Conservation (phyloP, 2,329 filamentous ascomycete species). For the Hypoxylon sp. region DNA sequence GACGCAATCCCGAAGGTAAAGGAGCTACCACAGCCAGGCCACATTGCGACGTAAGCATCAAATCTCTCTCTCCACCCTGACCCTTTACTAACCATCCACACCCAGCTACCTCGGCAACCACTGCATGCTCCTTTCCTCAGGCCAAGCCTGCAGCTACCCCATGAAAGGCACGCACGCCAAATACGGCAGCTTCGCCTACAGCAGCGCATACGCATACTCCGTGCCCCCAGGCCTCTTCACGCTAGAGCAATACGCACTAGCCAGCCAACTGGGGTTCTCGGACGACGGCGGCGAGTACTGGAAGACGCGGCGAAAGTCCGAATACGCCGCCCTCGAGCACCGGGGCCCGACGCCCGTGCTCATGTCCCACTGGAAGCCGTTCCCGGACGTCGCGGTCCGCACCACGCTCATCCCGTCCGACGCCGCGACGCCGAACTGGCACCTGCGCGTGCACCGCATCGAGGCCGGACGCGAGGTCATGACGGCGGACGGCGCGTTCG, state of each 20-base stretch:
- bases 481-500: constrained; percentile 82
- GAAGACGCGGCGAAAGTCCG: constrained; percentile 80
- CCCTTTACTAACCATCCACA: constrained; percentile 17
- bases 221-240: constrained; percentile 83
- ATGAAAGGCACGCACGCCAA: constrained; percentile 87
- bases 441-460: constrained; percentile 75
- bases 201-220: constrained; percentile 81
- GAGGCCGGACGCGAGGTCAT: constrained; percentile 72
- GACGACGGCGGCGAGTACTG: constrained; percentile 84
- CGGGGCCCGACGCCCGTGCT: constrained; percentile 71
- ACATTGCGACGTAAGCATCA: constrained; percentile 71
- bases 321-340: constrained; percentile 73
- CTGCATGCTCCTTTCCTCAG: constrained; percentile 80
- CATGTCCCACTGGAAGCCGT: constrained; percentile 79
- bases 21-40: constrained; percentile 76
- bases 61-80: not conserved
- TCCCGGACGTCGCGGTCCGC: constrained; percentile 75
- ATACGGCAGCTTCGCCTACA: constrained; percentile 85
- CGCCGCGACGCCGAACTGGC: constrained; percentile 75
- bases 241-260: constrained; percentile 81
- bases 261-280: constrained; percentile 81
- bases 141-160: constrained; percentile 86
- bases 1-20: constrained; percentile 71
- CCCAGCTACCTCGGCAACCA: constrained; percentile 77
- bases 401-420: constrained; percentile 76